Conservation (phyloP, 352 stramenopile genomes). For the Blastocystis sp. region DNA sequence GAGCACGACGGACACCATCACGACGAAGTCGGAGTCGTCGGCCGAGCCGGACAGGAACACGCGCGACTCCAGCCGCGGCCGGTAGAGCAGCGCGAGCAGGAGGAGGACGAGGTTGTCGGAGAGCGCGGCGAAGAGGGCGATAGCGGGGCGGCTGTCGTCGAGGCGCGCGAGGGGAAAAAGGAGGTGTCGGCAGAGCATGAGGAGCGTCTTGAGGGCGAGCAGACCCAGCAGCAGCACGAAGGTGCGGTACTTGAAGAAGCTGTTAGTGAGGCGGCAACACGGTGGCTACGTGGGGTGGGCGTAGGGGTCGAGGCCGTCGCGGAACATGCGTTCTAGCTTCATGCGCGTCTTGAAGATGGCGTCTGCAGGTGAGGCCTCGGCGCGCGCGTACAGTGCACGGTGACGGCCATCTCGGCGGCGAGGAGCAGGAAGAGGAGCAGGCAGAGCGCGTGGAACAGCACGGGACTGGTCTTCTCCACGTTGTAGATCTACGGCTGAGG, state of each 20-base stretch:
- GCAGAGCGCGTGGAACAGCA: constrained; percentile 29
- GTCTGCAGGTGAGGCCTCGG: not conserved
- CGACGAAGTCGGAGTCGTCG: constrained; percentile 44
- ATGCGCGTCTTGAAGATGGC: not conserved
- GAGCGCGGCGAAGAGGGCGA: not conserved
- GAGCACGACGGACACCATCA: constrained; percentile 46
- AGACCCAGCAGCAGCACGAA: not conserved
- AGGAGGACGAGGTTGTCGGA: constrained; percentile 2
- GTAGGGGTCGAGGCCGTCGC: constrained; percentile 46
- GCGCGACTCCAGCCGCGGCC: not conserved
- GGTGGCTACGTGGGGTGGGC: not conserved
- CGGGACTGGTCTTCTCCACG: not conserved
- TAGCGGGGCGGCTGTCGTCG: constrained; percentile 4
- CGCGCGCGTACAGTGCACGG: not conserved
- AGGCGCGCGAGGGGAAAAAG: not conserved
- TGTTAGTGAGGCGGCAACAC: not conserved
- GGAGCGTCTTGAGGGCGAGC: not conserved
- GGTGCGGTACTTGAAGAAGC: constrained; percentile 26
- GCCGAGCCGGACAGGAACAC: constrained; percentile 1
- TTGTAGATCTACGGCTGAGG: constrained; percentile 7
- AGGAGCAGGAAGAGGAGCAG: constrained; percentile 19
- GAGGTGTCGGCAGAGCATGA: constrained; percentile 14
- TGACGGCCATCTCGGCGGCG: not conserved
- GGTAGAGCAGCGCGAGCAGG: constrained; percentile 9
- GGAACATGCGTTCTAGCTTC: constrained; percentile 46